A percentile compares a stretch with the other conserved stretches of the same genome.
These are phyloP conservation scores for Decorospora gaudefroyi DNA, from an alignment of 2,329 filamentous ascomycete genomes.

Conservation along the genomic window DNA sequence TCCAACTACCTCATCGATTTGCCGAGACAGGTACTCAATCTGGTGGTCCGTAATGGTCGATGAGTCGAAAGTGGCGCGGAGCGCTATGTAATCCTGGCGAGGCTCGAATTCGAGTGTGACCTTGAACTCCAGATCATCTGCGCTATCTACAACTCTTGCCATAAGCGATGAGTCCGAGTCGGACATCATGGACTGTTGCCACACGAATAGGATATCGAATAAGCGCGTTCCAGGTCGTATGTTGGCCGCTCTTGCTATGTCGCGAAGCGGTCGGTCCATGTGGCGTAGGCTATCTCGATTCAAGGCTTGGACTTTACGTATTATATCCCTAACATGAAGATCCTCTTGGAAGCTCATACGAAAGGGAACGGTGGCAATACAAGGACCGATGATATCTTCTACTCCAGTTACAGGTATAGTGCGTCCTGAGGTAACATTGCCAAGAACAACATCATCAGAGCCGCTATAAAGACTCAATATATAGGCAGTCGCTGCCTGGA, in stretches of 20 bases:
- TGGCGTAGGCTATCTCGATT: conserved; percentile 70
- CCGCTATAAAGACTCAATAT: conserved; percentile 69
- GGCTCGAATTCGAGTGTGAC: conserved; percentile 79
- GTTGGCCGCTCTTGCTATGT: conserved; percentile 68
- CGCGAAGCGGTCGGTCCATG: conserved; percentile 65
- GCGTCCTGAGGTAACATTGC: conserved; percentile 80
- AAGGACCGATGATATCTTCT: conserved; percentile 77
- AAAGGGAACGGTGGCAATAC: conserved; percentile 74
- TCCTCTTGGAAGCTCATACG: conserved; percentile 63
- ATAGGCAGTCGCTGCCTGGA: conserved; percentile 72
- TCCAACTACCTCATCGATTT: conserved; percentile 62
- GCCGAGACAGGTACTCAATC: conserved; percentile 60
- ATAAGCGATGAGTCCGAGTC: conserved; percentile 33
- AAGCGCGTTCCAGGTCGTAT: conserved; percentile 61
- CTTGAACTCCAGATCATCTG: conserved; percentile 76
- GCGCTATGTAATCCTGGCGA: conserved; percentile 49
- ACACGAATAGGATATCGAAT: conserved; percentile 81
- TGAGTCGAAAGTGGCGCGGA: conserved; percentile 61
- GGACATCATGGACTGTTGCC: conserved; percentile 71
- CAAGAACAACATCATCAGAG: conserved; percentile 69
- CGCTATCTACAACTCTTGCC: conserved; percentile 62
- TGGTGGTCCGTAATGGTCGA: conserved; percentile 61
- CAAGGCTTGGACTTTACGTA: conserved; percentile 65
- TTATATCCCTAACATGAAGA: conserved; percentile 61
- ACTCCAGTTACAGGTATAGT: conserved; percentile 71